Evolutionary conservation across 495 filamentous ascomycete species (phyloP).

Genomic region (Podospora pseudocomata): DNA sequence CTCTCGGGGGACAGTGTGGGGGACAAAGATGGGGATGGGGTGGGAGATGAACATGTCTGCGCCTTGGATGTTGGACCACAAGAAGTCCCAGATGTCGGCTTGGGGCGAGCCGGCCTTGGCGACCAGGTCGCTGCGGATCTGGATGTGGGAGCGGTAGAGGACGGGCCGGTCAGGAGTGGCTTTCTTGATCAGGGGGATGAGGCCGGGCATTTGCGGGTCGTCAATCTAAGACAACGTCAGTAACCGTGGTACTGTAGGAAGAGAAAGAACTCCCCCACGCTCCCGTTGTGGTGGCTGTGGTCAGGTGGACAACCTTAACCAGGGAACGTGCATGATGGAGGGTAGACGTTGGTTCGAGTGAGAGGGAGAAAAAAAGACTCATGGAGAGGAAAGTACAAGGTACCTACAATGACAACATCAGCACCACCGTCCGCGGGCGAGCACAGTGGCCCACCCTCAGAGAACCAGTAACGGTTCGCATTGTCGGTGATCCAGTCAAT

Average conservation of each 20-base stretch:
- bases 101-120: conserved; percentile 61
- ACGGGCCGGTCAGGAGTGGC: conserved; percentile 70
- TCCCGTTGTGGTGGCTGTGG: neutral
- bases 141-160: conserved; percentile 80
- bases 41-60: conserved; percentile 84
- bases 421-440: conserved; percentile 68
- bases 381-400: neutral
- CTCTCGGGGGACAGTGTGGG: conserved; percentile 58
- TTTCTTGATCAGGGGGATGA: conserved; percentile 74
- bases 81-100: conserved; percentile 69
- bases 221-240: conserved; percentile 51
- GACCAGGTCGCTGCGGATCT: conserved; percentile 74
- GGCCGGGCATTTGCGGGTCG: conserved; percentile 82
- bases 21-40: conserved; percentile 75
- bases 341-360: conserved; percentile 6
- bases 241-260: conserved; percentile 10
- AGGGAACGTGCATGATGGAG: conserved; percentile 1
- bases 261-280: conserved; percentile 11
- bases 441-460: conserved; percentile 63
- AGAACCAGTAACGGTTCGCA: conserved; percentile 73
- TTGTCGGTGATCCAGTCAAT: conserved; percentile 75
- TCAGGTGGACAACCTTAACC: conserved; percentile 17
- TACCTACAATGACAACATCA: conserved; percentile 66
- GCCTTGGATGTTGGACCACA: conserved; percentile 68
- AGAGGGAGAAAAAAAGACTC: conserved; percentile 12